Evolutionary conservation across 345 rosid genomes (phyloP), one percentile per base, ranked within the genome.

Genomic region (Eutrema japonicum): DNA sequence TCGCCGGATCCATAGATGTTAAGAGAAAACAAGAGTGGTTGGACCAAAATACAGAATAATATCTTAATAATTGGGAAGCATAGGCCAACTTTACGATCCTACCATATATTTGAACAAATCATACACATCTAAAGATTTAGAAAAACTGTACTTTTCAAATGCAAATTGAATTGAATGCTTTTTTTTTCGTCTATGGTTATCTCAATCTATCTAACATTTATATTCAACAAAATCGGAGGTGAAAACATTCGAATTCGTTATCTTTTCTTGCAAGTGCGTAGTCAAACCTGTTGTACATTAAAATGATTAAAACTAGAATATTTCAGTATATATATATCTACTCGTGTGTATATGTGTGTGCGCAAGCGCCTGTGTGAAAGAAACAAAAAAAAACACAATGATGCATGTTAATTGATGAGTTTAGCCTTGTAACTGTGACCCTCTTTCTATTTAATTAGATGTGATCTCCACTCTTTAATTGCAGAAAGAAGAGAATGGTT

Each of bases 401-500:
- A 61, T 75, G 27, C 56, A 36, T 61, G 64, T 45, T 51, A 61
- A 61, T 4, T 29, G 27, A 60, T 27, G 48, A 68, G 29, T 42
- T 22, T 35, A 26, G n/a, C 42, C 49, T 11, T 0, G 29, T n/a
- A 12, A 41, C 12, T 7, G 10, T 66, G 2, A 72, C 35, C 38
- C 4, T 4, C 10, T 3, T 16, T 35, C 64, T 54, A 68, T 30
- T 46, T 54, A 26, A 54, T 37, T 54, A 46, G 12, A 45, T 71
- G 56, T 41, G 93, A 88, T 71, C 84, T 89, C 97, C 96, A 89
- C 70, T 85, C 89, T 71, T 52, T 55, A 35, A 93, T 87, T 3
- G 97, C 97, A 29, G 87, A 83, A 35, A 86, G 80, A 55, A 93
- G 86, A 3, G 89, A 73, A 56, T 87, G 86, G 74, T 89, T 93